A percentile compares a stretch with the other conserved stretches of the same genome.
Evolutionary conservation across 139 green algal genomes (phyloP).

Genomic region (Ostreobium quekettii): DNA sequence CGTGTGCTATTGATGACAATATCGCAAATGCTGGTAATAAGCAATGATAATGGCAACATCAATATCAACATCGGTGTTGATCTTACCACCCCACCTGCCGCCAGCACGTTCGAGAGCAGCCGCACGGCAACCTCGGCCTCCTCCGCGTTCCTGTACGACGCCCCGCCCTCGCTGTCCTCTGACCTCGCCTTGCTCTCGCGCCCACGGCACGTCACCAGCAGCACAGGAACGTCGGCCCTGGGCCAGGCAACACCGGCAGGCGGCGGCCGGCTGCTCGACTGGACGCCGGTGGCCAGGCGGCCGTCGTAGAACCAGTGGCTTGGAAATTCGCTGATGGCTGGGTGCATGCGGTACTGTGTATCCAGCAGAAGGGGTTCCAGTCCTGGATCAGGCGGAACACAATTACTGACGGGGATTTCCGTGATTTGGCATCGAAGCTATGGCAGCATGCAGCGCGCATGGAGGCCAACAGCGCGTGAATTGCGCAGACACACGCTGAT

Average conservation of each 20-base stretch:
- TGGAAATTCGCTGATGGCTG: constrained; percentile 48
- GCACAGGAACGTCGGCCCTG: constrained; percentile 31
- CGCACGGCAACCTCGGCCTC: constrained; percentile 54
- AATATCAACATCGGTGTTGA: background rate
- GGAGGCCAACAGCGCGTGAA: too few relatives aligned
- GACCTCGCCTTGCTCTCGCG: constrained; percentile 26
- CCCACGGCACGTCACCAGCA: constrained; percentile 31
- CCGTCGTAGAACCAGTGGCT: constrained; percentile 46
- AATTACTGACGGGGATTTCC: too few relatives aligned
- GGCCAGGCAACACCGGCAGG: constrained; percentile 42
- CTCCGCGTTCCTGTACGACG: constrained; percentile 48
- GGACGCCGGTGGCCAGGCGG: constrained; percentile 34
- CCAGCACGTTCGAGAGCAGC: constrained; percentile 25
- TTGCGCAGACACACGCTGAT: too few relatives aligned
- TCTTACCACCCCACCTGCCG: constrained; percentile 23
- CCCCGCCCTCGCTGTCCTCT: constrained; percentile 19
- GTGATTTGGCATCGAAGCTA: too few relatives aligned
- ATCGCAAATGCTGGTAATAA: constrained; percentile 5
- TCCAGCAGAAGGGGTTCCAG: constrained; percentile 70
- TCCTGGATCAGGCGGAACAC: constrained; percentile 28
- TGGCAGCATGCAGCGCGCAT: too few relatives aligned
- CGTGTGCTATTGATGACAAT: too few relatives aligned
- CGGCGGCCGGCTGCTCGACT: constrained; percentile 39
- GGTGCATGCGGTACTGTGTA: constrained; percentile 91
- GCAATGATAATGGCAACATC: background rate